These are phyloP conservation scores for Remersonia thermophila DNA, from an alignment of 2,329 filamentous ascomycete species.

Conservation along the genomic window DNA sequence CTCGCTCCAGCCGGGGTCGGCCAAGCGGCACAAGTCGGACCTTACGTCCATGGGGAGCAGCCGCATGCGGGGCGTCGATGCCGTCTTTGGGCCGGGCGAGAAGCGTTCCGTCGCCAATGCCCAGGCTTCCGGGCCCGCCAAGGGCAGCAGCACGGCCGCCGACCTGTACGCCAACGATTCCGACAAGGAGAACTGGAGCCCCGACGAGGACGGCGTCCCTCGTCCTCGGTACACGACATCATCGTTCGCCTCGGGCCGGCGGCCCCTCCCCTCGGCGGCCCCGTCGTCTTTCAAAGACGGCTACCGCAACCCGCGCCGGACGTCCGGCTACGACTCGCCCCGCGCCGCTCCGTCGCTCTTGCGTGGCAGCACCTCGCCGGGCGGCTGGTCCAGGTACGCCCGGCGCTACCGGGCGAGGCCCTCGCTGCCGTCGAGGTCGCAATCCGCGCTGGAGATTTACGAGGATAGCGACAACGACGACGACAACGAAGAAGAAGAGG, in stretches of 20 bases:
- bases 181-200: constrained; percentile 88
- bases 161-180: constrained; percentile 52
- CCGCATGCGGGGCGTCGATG: constrained; percentile 48
- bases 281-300: constrained; percentile 5
- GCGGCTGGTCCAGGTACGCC: constrained; percentile 9
- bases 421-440: no score
- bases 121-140: constrained; percentile 16
- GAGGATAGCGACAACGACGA: constrained; percentile 37
- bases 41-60: constrained; percentile 44
- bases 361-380: constrained; percentile 18
- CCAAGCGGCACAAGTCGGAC: constrained; percentile 51
- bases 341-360: constrained; percentile 22
- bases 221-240: constrained; percentile 10
- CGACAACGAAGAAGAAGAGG: constrained; percentile 11
- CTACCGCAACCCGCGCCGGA: constrained; percentile 27
- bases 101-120: constrained; percentile 26
- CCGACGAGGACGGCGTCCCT: constrained; percentile 34
- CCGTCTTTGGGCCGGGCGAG: constrained; percentile 16
- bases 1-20: constrained; percentile 22
- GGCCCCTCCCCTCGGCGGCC: constrained; percentile 25
- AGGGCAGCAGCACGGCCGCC: constrained; percentile 24
- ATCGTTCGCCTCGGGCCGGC: constrained; percentile 14
- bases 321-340: constrained; percentile 28
- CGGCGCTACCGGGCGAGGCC: constrained; percentile 13
- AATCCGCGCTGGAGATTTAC: constrained; percentile 30